Evolutionary conservation across 176 grass and related monocot genomes (phyloP).

Genomic region (Phoenix roebelenii): DNA sequence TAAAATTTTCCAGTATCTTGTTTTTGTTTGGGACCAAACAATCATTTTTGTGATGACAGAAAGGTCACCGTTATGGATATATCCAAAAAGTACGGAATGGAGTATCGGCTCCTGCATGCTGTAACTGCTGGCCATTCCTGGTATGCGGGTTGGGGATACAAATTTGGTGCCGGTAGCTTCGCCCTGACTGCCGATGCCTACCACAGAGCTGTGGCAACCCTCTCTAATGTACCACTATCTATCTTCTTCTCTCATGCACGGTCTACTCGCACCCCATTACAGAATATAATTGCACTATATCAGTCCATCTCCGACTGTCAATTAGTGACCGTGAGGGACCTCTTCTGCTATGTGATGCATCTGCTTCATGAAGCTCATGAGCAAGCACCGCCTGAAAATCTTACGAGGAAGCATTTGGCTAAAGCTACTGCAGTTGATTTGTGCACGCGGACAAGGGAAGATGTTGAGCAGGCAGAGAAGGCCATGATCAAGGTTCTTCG

Average conservation of each 20-base stretch:
- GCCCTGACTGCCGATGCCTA: slow-evolving; percentile 60
- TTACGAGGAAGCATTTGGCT: neutral
- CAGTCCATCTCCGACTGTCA: slow-evolving; percentile 51
- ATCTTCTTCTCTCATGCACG: slow-evolving; percentile 43
- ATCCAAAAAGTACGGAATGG: slow-evolving; percentile 94
- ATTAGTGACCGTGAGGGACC: slow-evolving; percentile 47
- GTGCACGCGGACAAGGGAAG: slow-evolving; percentile 46
- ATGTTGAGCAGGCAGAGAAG: slow-evolving; percentile 33
- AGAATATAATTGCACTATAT: slow-evolving; percentile 70
- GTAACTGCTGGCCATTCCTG: slow-evolving; percentile 71
- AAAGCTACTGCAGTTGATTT: slow-evolving; percentile 16
- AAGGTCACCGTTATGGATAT: slow-evolving; percentile 99
- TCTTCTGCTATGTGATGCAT: slow-evolving; percentile 58
- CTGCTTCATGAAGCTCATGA: slow-evolving; percentile 42
- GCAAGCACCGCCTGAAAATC: slow-evolving; percentile 12
- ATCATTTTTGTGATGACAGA: slow-evolving; percentile 28
- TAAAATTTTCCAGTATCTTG: too few relatives aligned
- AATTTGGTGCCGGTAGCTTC: slow-evolving; percentile 88
- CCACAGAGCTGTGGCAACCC: slow-evolving; percentile 49
- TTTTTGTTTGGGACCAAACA: neutral
- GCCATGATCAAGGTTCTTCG: slow-evolving; percentile 69
- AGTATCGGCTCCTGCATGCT: slow-evolving; percentile 72
- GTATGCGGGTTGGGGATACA: slow-evolving; percentile 96
- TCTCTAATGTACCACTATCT: slow-evolving; percentile 46
- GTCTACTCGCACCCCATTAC: slow-evolving; percentile 37